Percentiles rank a stretch among this genome's conserved stretches.
These are phyloP conservation scores for Styphnolobium japonicum DNA, from an alignment of 306 rosid genomes.

Conservation along the genomic window DNA sequence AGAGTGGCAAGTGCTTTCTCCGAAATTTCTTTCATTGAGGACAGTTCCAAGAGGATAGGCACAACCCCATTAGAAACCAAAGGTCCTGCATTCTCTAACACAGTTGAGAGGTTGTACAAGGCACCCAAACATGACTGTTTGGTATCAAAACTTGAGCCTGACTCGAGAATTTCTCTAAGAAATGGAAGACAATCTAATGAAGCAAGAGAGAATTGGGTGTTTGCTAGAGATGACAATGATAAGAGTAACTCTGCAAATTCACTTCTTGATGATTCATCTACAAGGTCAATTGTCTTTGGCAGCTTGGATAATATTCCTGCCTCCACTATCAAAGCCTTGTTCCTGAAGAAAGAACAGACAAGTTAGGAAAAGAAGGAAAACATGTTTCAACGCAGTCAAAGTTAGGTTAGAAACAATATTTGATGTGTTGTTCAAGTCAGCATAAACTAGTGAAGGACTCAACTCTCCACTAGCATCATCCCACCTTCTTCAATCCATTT, in stretches of 20 bases:
- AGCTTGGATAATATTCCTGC: conserved; percentile 74
- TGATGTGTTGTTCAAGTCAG: conserved; percentile 27
- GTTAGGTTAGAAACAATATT: conserved; percentile 37
- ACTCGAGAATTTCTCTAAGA: conserved; percentile 42
- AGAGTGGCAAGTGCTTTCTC: conserved; percentile 76
- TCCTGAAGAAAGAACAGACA: conserved; percentile 50
- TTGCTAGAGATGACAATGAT: conserved; percentile 69
- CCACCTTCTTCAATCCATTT: not conserved
- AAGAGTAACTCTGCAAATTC: conserved; percentile 59
- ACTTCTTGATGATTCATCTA: conserved; percentile 58
- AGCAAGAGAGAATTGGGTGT: conserved; percentile 52
- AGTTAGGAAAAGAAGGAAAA: conserved; percentile 24
- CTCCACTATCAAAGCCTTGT: conserved; percentile 81
- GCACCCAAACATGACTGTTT: conserved; percentile 62
- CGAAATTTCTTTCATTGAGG: conserved; percentile 45
- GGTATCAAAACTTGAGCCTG: conserved; percentile 43
- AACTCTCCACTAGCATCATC: not conserved
- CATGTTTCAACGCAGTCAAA: conserved; percentile 34
- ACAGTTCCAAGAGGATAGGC: conserved; percentile 45
- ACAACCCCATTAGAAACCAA: conserved; percentile 66
- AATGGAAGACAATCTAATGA: conserved; percentile 57
- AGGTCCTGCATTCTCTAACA: conserved; percentile 58
- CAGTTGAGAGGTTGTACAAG: conserved; percentile 64
- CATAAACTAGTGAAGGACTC: conserved; percentile 10
- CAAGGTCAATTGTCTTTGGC: conserved; percentile 49